These are phyloP conservation scores for Mycena olivaceomarginata DNA, from an alignment of 768 basidiomycete genomes.

Conservation along the genomic window DNA sequence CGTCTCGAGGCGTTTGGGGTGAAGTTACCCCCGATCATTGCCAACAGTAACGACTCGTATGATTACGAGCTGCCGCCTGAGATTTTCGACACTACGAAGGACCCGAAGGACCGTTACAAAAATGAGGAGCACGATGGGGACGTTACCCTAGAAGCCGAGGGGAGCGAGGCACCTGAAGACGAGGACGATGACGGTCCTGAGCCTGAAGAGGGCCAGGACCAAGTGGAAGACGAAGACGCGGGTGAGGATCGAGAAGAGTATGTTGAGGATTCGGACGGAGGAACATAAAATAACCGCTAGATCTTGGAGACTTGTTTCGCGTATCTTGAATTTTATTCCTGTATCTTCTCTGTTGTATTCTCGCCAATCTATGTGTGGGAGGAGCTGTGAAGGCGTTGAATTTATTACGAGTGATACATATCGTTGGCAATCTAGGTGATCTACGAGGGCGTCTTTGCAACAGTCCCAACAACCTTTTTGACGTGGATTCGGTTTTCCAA, in stretches of 20 bases:
- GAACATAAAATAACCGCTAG: conserved; percentile 32
- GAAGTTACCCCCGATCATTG: conserved; percentile 27
- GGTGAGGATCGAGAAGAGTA: conserved; percentile 6
- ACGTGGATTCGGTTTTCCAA: conserved; percentile 62
- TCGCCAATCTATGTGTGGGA: conserved; percentile 10
- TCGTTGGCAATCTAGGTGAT: neutral
- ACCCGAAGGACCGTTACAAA: neutral
- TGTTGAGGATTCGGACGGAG: conserved; percentile 35
- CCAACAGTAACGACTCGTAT: conserved; percentile 20
- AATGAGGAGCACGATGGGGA: conserved; percentile 11
- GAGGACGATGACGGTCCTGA: conserved; percentile 2
- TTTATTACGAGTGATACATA: conserved; percentile 11
- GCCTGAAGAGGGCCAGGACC: neutral
- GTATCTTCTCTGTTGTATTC: conserved; percentile 37
- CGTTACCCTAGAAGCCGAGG: conserved; percentile 6
- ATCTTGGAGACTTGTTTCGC: conserved; percentile 32
- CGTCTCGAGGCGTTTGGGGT: conserved; percentile 31
- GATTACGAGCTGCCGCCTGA: conserved; percentile 33
- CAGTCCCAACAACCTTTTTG: conserved; percentile 58
- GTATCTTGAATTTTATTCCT: conserved; percentile 41
- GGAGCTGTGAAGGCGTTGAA: neutral
- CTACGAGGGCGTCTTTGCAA: neutral
- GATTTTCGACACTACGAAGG: neutral
- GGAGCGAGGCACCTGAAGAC: conserved; percentile 4
- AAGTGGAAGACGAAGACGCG: neutral